These are phyloP conservation scores for Xylaria sp. DNA, from an alignment of 2,329 filamentous ascomycete species.

Conservation along the genomic window DNA sequence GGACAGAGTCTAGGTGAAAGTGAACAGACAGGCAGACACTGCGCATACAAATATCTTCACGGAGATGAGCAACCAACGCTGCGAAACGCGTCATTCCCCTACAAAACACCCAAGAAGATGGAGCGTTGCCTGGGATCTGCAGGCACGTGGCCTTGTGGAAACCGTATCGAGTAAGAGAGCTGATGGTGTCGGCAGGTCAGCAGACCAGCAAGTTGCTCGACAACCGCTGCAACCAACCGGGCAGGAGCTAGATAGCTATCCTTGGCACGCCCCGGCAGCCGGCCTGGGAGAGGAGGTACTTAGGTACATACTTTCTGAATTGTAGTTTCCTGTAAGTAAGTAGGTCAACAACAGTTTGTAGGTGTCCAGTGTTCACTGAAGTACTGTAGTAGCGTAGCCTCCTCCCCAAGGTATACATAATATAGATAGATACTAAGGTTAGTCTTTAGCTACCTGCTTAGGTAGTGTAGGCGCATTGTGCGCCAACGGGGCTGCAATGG, in stretches of 20 bases:
- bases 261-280: constrained; percentile 17
- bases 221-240: constrained; percentile 11
- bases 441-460: neutral
- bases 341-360: no score
- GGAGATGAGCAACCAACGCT: neutral
- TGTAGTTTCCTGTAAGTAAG: no score
- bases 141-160: constrained; percentile 25
- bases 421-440: no score
- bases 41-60: neutral
- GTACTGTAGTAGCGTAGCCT: no score
- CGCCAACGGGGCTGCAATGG: constrained; percentile 20
- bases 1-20: neutral
- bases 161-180: constrained; percentile 24
- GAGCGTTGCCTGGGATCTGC: constrained; percentile 17
- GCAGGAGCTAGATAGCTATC: constrained; percentile 11
- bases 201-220: constrained; percentile 25
- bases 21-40: neutral
- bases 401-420: no score
- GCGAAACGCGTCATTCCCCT: constrained; percentile 9
- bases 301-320: no score
- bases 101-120: neutral
- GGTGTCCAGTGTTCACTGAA: no score
- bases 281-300: no score
- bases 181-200: constrained; percentile 27
- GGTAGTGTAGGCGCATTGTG: neutral